Base-by-base conservation (phyloP, 805 yeast species). In the Starmerella apis region DNA sequence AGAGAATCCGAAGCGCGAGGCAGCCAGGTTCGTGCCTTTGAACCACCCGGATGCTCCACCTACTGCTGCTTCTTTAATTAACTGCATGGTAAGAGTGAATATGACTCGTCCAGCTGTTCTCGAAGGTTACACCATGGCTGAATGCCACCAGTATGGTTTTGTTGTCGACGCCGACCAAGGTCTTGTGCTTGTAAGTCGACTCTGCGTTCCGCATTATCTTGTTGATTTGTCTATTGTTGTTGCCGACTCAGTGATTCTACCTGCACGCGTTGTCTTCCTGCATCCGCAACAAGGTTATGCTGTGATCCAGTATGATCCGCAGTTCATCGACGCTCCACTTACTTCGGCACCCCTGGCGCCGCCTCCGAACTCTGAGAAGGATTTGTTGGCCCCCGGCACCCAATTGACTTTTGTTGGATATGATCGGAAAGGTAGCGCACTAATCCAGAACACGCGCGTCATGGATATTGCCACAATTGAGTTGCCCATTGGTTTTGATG, bases 271-370 rank as follows among this genome's bases (percentile, higher is more conserved):
- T 23, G 79, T 79, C 20, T 88, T 86, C 59, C 68, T 86, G 60
- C 96, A 87, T 63, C 96, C 96, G 30, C 78, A 85, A 32, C 85
- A 82, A 58, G 87, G 87, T 58, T 87, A 83, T 65, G 87, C 94
- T 1, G 77, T 87, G 50, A 71, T 88, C 23, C 77, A 84, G 63
- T 88, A 86, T 64, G 94, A 88, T 62, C 86, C 95, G 8, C 60
- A 70, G 4, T 67, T 86, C 46, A 81, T 88, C 14, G 63, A 74
- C 20, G 88, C 94, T 2, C 83, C 82, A 37, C 77, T 86, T 8
- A 67, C 70, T 41, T 75, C 94, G 1, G 92, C 95, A 3, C 70
- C 71, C 7, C 49, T 56, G 16, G 49, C 53, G 5, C 45, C 46
- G 18, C 28, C 45, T 23, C 39, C 46, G n/a, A 33, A 28, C 3